Percentiles rank a stretch among this genome's conserved stretches.
Conservation (phyloP, 495 filamentous ascomycete genomes). For the Penicillium dipodomyicola region DNA sequence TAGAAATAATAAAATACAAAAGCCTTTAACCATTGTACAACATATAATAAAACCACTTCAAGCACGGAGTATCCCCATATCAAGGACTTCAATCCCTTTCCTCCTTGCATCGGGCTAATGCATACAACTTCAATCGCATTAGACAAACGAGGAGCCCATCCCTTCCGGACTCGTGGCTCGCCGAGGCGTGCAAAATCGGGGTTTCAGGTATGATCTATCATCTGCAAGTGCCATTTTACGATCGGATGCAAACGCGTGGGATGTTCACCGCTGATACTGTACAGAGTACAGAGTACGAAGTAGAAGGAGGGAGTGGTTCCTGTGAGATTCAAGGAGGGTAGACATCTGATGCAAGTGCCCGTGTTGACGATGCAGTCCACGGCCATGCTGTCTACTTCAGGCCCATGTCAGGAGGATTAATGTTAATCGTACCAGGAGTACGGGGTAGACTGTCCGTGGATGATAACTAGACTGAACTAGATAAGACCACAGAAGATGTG, state of each 20-base stretch:
- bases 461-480: too few species aligned
- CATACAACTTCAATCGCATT: neutral
- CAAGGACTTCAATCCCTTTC: neutral
- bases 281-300: neutral
- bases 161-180: conserved; percentile 1
- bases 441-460: too few species aligned
- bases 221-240: neutral
- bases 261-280: neutral
- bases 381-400: neutral
- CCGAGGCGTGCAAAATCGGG: neutral
- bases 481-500: too few species aligned
- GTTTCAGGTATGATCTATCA: neutral
- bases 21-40: too few species aligned
- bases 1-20: too few species aligned
- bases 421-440: neutral
- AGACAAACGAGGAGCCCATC: neutral
- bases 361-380: neutral
- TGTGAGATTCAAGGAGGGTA: neutral
- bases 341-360: neutral
- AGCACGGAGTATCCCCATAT: neutral
- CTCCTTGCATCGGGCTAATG: neutral
- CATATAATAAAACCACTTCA: too few species aligned
- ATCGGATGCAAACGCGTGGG: neutral
- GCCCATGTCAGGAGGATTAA: neutral
- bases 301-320: neutral